Evolutionary conservation across 139 green algal species (phyloP).

Genomic region (Spirogloea muscicola): DNA sequence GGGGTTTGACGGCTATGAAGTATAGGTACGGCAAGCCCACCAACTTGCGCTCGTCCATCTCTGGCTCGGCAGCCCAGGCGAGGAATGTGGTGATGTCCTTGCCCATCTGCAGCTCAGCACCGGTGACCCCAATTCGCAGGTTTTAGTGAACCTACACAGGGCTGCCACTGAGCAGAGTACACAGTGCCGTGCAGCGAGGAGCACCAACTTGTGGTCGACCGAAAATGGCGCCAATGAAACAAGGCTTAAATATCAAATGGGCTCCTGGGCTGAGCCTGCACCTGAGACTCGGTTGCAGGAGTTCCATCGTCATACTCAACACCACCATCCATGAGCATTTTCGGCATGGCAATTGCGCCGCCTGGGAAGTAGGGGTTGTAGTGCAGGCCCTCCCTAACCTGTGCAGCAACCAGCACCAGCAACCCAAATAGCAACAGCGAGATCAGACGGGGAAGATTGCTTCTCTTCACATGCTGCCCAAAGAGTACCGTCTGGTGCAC

Average conservation of each 20-base stretch:
- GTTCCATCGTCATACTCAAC: slow-evolving; percentile 99
- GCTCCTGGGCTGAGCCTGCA: not conserved
- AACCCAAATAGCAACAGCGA: too few relatives aligned
- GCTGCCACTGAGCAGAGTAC: too few relatives aligned
- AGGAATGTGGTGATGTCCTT: slow-evolving; percentile 92
- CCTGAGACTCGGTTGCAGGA: slow-evolving; percentile 82
- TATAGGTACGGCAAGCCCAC: slow-evolving; percentile 69
- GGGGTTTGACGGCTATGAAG: not conserved
- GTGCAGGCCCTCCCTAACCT: slow-evolving; percentile 92
- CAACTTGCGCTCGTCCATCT: slow-evolving; percentile 92
- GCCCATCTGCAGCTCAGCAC: slow-evolving; percentile 45
- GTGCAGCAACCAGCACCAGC: not conserved
- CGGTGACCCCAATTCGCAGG: not conserved
- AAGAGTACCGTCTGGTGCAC: too few relatives aligned
- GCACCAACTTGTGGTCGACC: too few relatives aligned
- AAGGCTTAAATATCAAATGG: too few relatives aligned
- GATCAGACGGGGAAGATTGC: too few relatives aligned
- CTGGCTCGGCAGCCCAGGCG: slow-evolving; percentile 84
- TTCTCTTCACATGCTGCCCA: too few relatives aligned
- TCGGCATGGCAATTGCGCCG: slow-evolving; percentile 98
- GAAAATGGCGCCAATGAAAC: not conserved
- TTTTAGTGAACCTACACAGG: not conserved
- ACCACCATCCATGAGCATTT: slow-evolving; percentile 95
- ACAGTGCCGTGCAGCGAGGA: too few relatives aligned
- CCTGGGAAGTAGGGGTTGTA: slow-evolving; percentile 99